A percentile compares a stretch with the other conserved stretches of the same genome.
Conservation (phyloP, 306 rosid species). For the Canavalia gladiata region DNA sequence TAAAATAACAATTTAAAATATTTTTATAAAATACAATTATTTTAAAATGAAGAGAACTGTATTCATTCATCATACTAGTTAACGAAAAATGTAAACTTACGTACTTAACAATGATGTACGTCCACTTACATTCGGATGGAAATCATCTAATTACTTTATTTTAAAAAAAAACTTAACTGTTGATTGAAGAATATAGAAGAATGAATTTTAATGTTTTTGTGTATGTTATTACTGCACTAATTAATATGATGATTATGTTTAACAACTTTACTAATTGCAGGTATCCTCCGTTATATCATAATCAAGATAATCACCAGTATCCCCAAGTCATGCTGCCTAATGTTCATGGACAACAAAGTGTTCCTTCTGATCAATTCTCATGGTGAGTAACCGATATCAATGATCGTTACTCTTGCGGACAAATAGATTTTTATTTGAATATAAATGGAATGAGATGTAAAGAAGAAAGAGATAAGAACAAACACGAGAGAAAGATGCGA, state of each 20-base stretch:
- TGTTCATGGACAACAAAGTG: not conserved
- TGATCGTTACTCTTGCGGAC: not conserved
- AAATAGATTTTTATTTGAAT: too few species aligned
- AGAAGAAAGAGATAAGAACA: too few species aligned
- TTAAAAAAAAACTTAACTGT: too few species aligned
- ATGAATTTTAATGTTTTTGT: too few species aligned
- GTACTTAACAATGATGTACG: too few species aligned
- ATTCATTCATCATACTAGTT: not conserved
- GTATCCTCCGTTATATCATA: not conserved
- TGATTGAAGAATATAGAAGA: too few species aligned
- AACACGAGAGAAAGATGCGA: too few species aligned
- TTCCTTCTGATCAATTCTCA: not conserved
- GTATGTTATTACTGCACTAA: too few species aligned
- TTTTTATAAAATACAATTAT: not conserved
- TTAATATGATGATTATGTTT: not conserved
- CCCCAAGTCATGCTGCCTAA: not conserved
- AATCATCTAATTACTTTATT: too few species aligned
- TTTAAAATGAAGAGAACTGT: not conserved
- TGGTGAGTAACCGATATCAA: conserved; percentile 29
- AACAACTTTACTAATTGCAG: conserved; percentile 15
- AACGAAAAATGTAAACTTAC: too few species aligned
- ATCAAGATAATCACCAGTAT: not conserved
- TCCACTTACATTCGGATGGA: too few species aligned
- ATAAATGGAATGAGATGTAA: too few species aligned
- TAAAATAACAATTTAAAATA: not conserved